Base-by-base conservation (phyloP, 345 rosid genomes). In the Erysimum cheiranthoides region DNA sequence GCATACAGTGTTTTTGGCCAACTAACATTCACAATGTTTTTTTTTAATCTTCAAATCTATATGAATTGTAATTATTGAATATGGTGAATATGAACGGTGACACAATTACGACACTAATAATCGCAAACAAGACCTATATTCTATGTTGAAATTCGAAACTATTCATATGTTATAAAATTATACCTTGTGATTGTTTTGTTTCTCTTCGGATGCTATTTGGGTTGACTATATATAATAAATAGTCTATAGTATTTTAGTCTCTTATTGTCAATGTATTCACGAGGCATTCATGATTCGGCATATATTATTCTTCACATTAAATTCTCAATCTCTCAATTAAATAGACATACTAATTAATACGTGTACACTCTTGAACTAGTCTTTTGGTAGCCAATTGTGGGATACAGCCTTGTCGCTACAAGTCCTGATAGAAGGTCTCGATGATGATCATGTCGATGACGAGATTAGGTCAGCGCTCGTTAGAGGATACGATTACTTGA, bases 261-360 rank as follows among this genome's bases (percentile, higher is more conserved):
- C 47, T 12, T 40, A 39, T 30, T 43, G 31, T 38, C 17, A 61
- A 61, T 38, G 12, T 18, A 17, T 39, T 68, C 62, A 53, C 49
- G 31, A 67, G 25, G 25, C 25, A 68, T 28, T 56, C 50, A 58
- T 74, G 45, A 47, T 35, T 66, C 51, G 16, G 36, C 45, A 52
- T 3, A 64, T 34, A 18, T 49, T 64, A 47, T 54, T 65, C 40
- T 68, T 28, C 30, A 35, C 50, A 57, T 54, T 56, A 56, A 66
- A 52, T 53, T 34, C 8, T 1, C 2, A n/a, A n/a, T n/a, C n/a
- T n/a, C n/a, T n/a, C n/a, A n/a, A n/a, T n/a, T n/a, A n/a, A n/a
- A n/a, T n/a, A n/a, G n/a, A n/a, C n/a, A n/a, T n/a, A n/a, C n/a
- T n/a, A n/a, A 35, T 39, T 43, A 43, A 43, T 17, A 43, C 2